Evolutionary conservation across 805 yeast species (phyloP).

Genomic region (Millerago galiae): DNA sequence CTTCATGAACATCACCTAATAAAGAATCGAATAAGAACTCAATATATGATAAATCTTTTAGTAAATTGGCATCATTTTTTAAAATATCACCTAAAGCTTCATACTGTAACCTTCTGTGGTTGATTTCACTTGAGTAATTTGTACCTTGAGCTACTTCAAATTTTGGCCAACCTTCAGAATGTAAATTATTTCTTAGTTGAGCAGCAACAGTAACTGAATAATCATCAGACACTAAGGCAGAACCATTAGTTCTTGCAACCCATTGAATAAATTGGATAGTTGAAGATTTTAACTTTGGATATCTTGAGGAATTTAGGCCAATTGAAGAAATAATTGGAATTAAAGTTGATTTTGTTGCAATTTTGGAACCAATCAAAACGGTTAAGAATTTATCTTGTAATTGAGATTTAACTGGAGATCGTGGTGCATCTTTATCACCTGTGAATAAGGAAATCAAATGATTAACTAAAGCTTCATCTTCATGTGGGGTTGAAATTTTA

Average conservation of each 20-base stretch:
- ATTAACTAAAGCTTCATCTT: constrained; percentile 39
- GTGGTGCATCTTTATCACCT: constrained; percentile 36
- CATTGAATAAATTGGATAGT: constrained; percentile 62
- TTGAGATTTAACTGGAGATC: constrained; percentile 47
- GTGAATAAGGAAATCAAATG: constrained; percentile 40
- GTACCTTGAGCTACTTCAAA: constrained; percentile 32
- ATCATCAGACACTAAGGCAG: constrained; percentile 11
- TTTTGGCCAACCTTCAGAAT: constrained; percentile 57
- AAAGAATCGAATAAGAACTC: constrained; percentile 68
- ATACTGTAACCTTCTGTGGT: constrained; percentile 59
- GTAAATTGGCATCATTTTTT: constrained; percentile 36
- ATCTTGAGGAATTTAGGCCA: constrained; percentile 51
- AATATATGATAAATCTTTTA: constrained; percentile 43
- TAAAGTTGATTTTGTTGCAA: constrained; percentile 36
- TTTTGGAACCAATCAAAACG: constrained; percentile 44
- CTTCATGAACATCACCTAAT: constrained; percentile 53
- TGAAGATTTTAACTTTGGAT: constrained; percentile 44
- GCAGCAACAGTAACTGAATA: constrained; percentile 41
- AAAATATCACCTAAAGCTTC: constrained; percentile 72
- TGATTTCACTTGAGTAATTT: constrained; percentile 27
- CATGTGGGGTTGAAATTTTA: constrained; percentile 45
- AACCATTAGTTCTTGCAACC: constrained; percentile 34
- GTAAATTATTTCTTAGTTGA: constrained; percentile 45
- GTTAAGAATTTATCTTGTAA: constrained; percentile 51
- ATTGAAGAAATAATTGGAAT: constrained; percentile 46